phyloP scores from a whole-genome alignment of 345 rosid species.

The Gossypium thurberi region DNA sequence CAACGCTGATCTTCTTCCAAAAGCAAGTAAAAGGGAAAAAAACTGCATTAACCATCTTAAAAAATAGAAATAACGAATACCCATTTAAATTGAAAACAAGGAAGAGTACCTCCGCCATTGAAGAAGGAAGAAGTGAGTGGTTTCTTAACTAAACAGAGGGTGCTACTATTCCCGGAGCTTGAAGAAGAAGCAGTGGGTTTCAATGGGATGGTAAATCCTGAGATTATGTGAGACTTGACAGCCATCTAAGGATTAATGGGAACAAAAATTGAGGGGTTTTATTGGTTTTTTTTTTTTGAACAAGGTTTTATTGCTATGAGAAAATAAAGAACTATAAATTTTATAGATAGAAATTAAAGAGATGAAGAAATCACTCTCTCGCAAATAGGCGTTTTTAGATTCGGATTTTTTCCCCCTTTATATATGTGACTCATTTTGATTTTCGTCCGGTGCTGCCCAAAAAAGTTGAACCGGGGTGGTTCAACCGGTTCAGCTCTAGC shows the following conservation, averaged over 20 bases:
- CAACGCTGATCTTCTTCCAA: background rate
- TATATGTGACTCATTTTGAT: too few species aligned
- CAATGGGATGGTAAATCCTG: constrained; percentile 32
- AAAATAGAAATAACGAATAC: background rate
- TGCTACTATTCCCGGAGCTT: constrained; percentile 17
- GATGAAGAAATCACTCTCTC: background rate
- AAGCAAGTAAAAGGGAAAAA: background rate
- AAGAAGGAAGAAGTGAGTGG: constrained; percentile 38
- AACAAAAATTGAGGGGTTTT: background rate
- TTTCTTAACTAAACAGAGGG: constrained; percentile 23
- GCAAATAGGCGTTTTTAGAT: background rate
- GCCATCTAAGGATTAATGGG: constrained; percentile 14
- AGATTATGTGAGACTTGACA: constrained; percentile 31
- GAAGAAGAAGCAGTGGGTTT: constrained; percentile 27
- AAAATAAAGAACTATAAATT: background rate
- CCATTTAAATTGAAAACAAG: background rate
- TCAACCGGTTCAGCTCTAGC: too few species aligned
- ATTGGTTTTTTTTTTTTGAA: too few species aligned
- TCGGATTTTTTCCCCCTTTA: too few species aligned
- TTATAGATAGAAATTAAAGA: background rate
- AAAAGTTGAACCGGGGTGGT: too few species aligned
- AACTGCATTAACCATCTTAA: background rate
- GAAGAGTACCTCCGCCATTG: constrained; percentile 35
- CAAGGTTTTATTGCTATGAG: background rate
- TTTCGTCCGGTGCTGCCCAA: too few species aligned